Evolutionary conservation across 2,329 filamentous ascomycete species (phyloP).

Genomic region (Bertia moriformis): DNA sequence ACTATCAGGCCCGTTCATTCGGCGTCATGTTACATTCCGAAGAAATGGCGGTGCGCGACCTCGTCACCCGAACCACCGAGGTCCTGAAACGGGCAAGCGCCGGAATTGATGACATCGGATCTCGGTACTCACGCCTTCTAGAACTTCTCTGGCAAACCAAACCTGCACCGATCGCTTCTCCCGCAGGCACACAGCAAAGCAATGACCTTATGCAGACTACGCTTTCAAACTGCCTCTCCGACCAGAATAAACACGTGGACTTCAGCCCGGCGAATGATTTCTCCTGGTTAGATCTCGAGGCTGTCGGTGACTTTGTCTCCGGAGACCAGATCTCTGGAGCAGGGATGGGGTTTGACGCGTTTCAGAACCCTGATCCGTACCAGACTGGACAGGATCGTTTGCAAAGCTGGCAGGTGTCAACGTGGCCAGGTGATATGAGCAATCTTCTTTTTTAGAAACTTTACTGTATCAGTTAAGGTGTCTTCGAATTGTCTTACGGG

Average conservation of each 20-base stretch:
- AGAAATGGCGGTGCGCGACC: conserved; percentile 36
- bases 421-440: background rate
- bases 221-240: conserved; percentile 14
- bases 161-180: conserved; percentile 10
- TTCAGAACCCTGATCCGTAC: background rate
- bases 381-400: background rate
- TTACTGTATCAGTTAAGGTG: background rate
- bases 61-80: conserved; percentile 42
- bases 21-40: conserved; percentile 40
- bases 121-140: conserved; percentile 44
- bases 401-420: background rate
- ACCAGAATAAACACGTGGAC: conserved; percentile 15
- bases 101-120: conserved; percentile 42
- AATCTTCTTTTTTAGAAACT: conserved; percentile 1
- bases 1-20: conserved; percentile 38
- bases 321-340: conserved; percentile 17
- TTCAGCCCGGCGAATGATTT: conserved; percentile 36
- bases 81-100: conserved; percentile 42
- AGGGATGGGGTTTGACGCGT: background rate
- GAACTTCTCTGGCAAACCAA: conserved; percentile 41
- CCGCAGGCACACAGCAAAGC: conserved; percentile 7
- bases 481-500: no score
- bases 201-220: conserved; percentile 9
- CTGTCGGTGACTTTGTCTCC: conserved; percentile 39
- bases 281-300: conserved; percentile 45